These are phyloP conservation scores for Diatrype stigma DNA, from an alignment of 2,329 filamentous ascomycete species.

Conservation along the genomic window DNA sequence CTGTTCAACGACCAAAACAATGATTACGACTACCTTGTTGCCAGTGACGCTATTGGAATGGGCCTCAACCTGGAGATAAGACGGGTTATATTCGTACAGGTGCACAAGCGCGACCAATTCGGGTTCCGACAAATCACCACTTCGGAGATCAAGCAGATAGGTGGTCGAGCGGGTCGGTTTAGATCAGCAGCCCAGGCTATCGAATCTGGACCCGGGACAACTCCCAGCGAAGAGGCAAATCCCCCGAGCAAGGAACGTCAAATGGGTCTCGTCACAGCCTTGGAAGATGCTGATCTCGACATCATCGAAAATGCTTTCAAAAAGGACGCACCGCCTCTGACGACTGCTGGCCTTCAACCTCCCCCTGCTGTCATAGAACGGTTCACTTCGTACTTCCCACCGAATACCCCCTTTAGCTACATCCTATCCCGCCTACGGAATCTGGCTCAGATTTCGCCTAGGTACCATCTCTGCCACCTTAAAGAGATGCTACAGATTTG, in stretches of 20 bases:
- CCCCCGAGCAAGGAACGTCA: slow-evolving; percentile 14
- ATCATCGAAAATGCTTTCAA: slow-evolving; percentile 60
- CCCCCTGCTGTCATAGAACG: slow-evolving; percentile 65
- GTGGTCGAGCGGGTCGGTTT: slow-evolving; percentile 84
- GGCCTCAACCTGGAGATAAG: slow-evolving; percentile 91
- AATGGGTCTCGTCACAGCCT: slow-evolving; percentile 72
- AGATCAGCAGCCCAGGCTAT: slow-evolving; percentile 62
- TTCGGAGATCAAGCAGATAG: slow-evolving; percentile 91
- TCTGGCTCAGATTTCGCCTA: slow-evolving; percentile 57
- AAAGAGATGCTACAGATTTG: slow-evolving; percentile 62
- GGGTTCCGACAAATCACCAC: slow-evolving; percentile 56
- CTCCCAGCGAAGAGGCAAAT: slow-evolving; percentile 6
- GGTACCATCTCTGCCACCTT: slow-evolving; percentile 68
- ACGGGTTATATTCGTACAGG: slow-evolving; percentile 80
- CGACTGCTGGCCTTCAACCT: slow-evolving; percentile 69
- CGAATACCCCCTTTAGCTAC: slow-evolving; percentile 75
- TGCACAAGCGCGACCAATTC: slow-evolving; percentile 65
- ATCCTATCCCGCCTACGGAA: slow-evolving; percentile 73
- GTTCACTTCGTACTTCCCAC: slow-evolving; percentile 79
- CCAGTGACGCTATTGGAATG: slow-evolving; percentile 96
- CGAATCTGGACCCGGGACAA: slow-evolving; percentile 9
- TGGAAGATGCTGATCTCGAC: slow-evolving; percentile 66
- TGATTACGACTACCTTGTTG: slow-evolving; percentile 90
- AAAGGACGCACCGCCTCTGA: slow-evolving; percentile 60
- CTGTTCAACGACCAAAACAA: slow-evolving; percentile 95